Conservation (phyloP, 2,329 filamentous ascomycete species). For the Pezicula rhizophila region DNA sequence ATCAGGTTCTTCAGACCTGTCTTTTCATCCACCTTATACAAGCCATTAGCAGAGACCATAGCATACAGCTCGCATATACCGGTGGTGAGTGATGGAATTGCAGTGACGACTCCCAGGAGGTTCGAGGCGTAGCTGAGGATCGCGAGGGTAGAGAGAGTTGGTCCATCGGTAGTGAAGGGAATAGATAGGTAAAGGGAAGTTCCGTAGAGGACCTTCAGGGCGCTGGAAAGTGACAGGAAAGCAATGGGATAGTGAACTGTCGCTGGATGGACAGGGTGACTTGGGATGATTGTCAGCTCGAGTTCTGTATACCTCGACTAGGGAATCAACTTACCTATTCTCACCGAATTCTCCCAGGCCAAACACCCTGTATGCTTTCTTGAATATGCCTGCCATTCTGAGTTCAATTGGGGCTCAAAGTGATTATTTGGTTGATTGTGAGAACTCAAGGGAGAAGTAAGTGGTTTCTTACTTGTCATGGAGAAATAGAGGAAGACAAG, state of each 20-base stretch:
- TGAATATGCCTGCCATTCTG: not conserved
- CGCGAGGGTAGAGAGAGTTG: slow-evolving; percentile 3
- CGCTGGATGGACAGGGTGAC: slow-evolving; percentile 10
- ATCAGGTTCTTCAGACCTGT: not conserved
- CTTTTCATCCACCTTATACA: slow-evolving; percentile 1
- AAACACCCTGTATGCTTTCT: not conserved
- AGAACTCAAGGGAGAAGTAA: too few species aligned
- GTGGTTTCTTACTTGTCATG: too few species aligned
- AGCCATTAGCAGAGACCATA: slow-evolving; percentile 6
- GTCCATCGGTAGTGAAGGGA: not conserved
- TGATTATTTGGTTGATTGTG: not conserved
- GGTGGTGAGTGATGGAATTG: slow-evolving; percentile 9
- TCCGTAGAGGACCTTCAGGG: slow-evolving; percentile 2
- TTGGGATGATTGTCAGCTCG: not conserved
- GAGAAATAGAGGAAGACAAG: too few species aligned
- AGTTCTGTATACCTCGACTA: not conserved
- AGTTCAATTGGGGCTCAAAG: not conserved
- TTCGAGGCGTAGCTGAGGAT: slow-evolving; percentile 8
- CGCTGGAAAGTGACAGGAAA: slow-evolving; percentile 6
- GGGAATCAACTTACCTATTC: not conserved
- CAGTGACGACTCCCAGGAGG: slow-evolving; percentile 7
- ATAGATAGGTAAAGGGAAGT: not conserved
- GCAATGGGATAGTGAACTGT: slow-evolving; percentile 12
- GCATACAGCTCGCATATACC: slow-evolving; percentile 8
- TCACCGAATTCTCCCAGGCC: not conserved